Evolutionary conservation across 108 stramenopile genomes (phyloP), one percentile per base, ranked within the genome.

Genomic region (Aurantiochytrium sp.): DNA sequence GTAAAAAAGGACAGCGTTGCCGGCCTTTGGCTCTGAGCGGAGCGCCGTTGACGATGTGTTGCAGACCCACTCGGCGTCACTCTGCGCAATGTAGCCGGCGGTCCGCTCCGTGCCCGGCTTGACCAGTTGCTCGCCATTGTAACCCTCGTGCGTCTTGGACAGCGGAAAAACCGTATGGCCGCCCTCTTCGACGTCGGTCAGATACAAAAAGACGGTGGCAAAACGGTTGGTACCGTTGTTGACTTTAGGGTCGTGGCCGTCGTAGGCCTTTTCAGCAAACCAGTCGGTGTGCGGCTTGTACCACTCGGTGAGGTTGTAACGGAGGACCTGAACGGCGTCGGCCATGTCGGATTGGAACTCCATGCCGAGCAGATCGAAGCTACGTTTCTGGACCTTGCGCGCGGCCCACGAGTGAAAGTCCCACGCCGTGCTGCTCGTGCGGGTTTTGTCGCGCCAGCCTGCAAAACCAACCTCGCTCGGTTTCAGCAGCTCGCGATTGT

Each of bases 121-220:
- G 43, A 83, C 76, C 8, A 83, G 44, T 23, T 83, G 6, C 23
- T 83, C 76, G 12, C 76, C 76, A 35, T 83, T 83, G 76, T 83
- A 83, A 16, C 76, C 76, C 49, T 47, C 76, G 51, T 83, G 76
- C n/a, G 76, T 83, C 6, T 12, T 83, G 6, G 76, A 83, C 0
- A 76, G 83, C 4, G 94, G 94, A 59, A 93, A 93, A 16, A 93
- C 92, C 10, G 93, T 93, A 57, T 93, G 92, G 4, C 93, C 93
- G 5, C 97, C 97, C 44, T 93, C 94, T 47, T 73, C 90, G 18
- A 97, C 97, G 69, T 96, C 95, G 28, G 94, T 93, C 57, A 98
- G 89, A 89, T 97, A 97, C 92, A 97, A 95, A 71, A 97, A 96
- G 18, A 97, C 97, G 21, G 96, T 97, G 4, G 96, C 96, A 87